phyloP scores from a whole-genome alignment of 257 asterid species.

The Solanum bulbocastanum region DNA sequence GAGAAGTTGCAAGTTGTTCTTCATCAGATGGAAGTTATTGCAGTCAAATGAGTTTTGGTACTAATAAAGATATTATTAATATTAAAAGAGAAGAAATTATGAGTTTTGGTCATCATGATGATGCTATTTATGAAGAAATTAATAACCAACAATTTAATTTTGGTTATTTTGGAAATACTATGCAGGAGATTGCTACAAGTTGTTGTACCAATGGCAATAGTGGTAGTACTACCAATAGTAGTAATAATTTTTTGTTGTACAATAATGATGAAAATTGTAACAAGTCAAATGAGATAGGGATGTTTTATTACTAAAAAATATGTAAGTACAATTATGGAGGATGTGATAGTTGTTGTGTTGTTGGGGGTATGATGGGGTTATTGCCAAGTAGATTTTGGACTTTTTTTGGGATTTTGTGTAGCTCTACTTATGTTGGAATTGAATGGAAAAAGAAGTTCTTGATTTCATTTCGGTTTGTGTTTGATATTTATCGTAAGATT shows the following conservation, averaged over 20 bases:
- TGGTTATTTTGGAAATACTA: slow-evolving; percentile 1
- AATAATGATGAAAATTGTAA: slow-evolving; percentile 35
- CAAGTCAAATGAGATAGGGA: slow-evolving; percentile 34
- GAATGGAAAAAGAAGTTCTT: neutral
- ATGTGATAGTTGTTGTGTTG: slow-evolving; percentile 20
- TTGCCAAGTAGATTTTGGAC: neutral
- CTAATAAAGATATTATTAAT: slow-evolving; percentile 27
- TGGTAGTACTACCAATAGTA: neutral
- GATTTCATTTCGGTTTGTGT: neutral
- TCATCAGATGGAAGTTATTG: slow-evolving; percentile 55
- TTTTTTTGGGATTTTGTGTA: neutral
- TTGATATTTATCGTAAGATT: neutral
- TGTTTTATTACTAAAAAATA: slow-evolving; percentile 30
- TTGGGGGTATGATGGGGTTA: neutral
- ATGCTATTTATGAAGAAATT: slow-evolving; percentile 14
- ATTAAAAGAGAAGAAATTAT: slow-evolving; percentile 41
- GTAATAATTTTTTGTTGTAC: slow-evolving; percentile 10
- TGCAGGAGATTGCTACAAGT: slow-evolving; percentile 1
- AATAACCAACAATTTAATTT: slow-evolving; percentile 25
- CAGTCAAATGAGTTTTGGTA: slow-evolving; percentile 33
- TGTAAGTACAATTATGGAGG: slow-evolving; percentile 19
- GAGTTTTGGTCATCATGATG: neutral
- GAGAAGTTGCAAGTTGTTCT: slow-evolving; percentile 34
- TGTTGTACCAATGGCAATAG: neutral
- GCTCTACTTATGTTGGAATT: neutral